Evolutionary conservation across 768 basidiomycete species (phyloP).

Genomic region (Rhizopogon roseolus): DNA sequence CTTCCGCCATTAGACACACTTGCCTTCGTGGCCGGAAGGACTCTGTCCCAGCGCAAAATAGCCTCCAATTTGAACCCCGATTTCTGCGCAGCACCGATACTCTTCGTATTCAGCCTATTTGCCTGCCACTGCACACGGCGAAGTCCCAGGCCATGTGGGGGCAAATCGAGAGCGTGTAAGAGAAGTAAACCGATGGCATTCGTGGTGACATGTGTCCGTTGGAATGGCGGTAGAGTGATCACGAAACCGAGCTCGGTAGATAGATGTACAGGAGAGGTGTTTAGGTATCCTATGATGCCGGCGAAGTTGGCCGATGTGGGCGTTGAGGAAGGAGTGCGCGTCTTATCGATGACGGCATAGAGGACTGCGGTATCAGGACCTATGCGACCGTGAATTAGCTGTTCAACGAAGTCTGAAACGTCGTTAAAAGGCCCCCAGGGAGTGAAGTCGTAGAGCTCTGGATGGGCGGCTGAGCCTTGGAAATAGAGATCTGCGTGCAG

Average conservation of each 20-base stretch:
- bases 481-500: constrained; percentile 40
- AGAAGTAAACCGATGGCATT: constrained; percentile 50
- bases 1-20: constrained; percentile 30
- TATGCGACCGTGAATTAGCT: constrained; percentile 32
- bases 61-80: constrained; percentile 60
- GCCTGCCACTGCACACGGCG: constrained; percentile 63
- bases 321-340: constrained; percentile 9
- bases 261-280: constrained; percentile 37
- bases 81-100: constrained; percentile 46
- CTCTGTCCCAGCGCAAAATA: constrained; percentile 48
- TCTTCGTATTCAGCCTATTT: constrained; percentile 42
- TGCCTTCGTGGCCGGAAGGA: constrained; percentile 31
- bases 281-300: constrained; percentile 48
- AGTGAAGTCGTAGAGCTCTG: constrained; percentile 43
- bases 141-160: constrained; percentile 45
- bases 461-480: constrained; percentile 26
- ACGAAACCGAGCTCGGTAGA: constrained; percentile 52
- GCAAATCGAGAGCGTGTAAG: constrained; percentile 39
- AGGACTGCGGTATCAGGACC: constrained; percentile 31
- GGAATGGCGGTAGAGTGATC: constrained; percentile 52
- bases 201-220: constrained; percentile 59
- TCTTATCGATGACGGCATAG: constrained; percentile 55
- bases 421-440: constrained; percentile 46
- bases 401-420: constrained; percentile 29
- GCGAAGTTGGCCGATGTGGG: constrained; percentile 32